phyloP scores from a whole-genome alignment of 2,329 filamentous ascomycete species.

The Claviceps humidiphila region DNA sequence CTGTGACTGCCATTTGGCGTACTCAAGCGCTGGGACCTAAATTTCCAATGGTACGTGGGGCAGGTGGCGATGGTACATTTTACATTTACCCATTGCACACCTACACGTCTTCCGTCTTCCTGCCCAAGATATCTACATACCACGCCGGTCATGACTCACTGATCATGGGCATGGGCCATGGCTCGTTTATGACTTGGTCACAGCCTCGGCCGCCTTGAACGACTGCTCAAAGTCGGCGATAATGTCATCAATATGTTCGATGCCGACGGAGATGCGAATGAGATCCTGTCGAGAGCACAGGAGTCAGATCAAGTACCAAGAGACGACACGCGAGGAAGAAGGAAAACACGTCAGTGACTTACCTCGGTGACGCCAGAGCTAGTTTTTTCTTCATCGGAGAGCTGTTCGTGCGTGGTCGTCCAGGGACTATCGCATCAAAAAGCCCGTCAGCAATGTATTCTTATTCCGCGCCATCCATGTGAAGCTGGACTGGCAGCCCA shows the following conservation, averaged over 20 bases:
- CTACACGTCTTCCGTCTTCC: neutral
- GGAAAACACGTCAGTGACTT: no score
- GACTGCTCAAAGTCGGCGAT: conserved; percentile 91
- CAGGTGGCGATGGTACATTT: no score
- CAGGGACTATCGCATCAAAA: conserved; percentile 44
- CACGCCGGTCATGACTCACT: neutral
- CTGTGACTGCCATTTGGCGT: no score
- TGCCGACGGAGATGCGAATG: conserved; percentile 90
- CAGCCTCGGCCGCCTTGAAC: conserved; percentile 48
- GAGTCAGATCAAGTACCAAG: neutral
- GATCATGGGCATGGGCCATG: no score
- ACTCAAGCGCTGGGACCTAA: no score
- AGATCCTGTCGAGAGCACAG: conserved; percentile 44
- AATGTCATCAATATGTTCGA: conserved; percentile 94
- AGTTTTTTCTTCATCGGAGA: conserved; percentile 67
- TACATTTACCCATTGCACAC: no score
- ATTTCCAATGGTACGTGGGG: no score
- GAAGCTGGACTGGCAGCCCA: neutral
- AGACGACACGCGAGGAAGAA: no score
- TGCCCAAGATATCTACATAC: neutral
- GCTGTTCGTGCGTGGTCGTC: conserved; percentile 89
- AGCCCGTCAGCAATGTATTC: neutral
- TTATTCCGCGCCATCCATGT: neutral
- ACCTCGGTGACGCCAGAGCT: conserved; percentile 72
- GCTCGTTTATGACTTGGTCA: conserved; percentile 14